A percentile compares a stretch with the other conserved stretches of the same genome.
Evolutionary conservation across 306 rosid species (phyloP).

Genomic region (Lathyrus tuberosus): DNA sequence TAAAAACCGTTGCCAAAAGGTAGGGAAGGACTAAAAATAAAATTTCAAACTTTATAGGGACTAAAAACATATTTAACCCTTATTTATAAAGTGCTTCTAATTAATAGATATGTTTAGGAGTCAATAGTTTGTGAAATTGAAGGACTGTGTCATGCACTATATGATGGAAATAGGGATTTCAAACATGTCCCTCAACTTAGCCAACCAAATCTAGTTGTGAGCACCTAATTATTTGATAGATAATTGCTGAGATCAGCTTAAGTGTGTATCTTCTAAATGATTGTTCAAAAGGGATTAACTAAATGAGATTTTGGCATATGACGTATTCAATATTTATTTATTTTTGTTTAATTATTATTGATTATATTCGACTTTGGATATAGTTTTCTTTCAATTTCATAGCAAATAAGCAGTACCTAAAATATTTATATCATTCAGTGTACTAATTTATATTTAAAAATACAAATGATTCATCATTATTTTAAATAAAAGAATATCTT

Average conservation of each 20-base stretch:
- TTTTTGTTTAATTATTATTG: background rate
- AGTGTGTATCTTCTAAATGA: slow-evolving; percentile 27
- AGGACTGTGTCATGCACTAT: slow-evolving; percentile 25
- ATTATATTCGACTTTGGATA: background rate
- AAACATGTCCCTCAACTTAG: slow-evolving; percentile 30
- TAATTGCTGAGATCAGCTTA: slow-evolving; percentile 33
- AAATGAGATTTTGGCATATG: background rate
- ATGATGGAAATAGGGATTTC: slow-evolving; percentile 8
- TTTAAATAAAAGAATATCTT: background rate
- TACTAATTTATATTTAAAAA: background rate
- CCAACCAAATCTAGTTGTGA: slow-evolving; percentile 6
- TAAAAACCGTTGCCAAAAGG: too few species aligned
- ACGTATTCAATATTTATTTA: background rate
- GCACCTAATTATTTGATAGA: slow-evolving; percentile 23
- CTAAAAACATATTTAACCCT: too few species aligned
- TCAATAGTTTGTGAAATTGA: slow-evolving; percentile 9
- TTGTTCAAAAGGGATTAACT: background rate
- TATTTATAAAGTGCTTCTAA: slow-evolving; percentile 20
- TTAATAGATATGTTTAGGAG: slow-evolving; percentile 15
- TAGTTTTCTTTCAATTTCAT: background rate
- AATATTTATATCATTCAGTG: background rate
- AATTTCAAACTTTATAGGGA: too few species aligned
- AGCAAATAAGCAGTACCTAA: background rate
- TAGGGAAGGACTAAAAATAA: too few species aligned
- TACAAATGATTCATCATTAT: background rate